Evolutionary conservation across 2,329 filamentous ascomycete species (phyloP).

Genomic region (Xylariaceae sp.): DNA sequence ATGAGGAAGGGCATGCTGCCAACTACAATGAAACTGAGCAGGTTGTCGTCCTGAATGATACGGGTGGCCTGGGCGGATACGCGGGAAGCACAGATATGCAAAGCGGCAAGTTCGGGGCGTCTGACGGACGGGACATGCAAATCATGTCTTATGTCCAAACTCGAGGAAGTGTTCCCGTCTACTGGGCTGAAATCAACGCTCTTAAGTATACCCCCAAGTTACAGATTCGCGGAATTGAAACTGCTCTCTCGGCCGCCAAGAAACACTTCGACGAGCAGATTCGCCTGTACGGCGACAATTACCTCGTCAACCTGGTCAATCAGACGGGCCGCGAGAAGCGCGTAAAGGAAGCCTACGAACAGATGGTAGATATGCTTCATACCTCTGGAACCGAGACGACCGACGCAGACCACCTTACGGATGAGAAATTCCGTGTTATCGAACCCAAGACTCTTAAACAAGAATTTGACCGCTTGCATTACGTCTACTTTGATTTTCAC

Average conservation of each 20-base stretch:
- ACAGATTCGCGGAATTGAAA: constrained; percentile 78
- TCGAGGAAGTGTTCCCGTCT: constrained; percentile 89
- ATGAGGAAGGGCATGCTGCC: constrained; percentile 90
- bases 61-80: constrained; percentile 69
- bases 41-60: constrained; percentile 82
- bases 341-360: constrained; percentile 90
- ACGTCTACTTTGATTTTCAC: constrained; percentile 98
- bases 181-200: constrained; percentile 94
- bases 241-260: constrained; percentile 69
- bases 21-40: constrained; percentile 99
- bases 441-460: constrained; percentile 54
- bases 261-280: constrained; percentile 95
- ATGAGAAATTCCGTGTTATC: constrained; percentile 77
- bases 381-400: constrained; percentile 61
- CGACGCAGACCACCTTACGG: constrained; percentile 58
- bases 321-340: constrained; percentile 85
- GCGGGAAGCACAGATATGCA: constrained; percentile 70
- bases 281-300: constrained; percentile 88
- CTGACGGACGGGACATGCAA: constrained; percentile 68
- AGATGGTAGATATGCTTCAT: constrained; percentile 73
- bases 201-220: constrained; percentile 87
- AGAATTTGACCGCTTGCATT: constrained; percentile 80
- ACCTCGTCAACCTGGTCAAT: constrained; percentile 94
- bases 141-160: constrained; percentile 95
- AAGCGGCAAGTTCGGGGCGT: constrained; percentile 60